These are phyloP conservation scores for Moniliophthora roreri DNA, from an alignment of 1,284 basidiomycete species.

Conservation along the genomic window DNA sequence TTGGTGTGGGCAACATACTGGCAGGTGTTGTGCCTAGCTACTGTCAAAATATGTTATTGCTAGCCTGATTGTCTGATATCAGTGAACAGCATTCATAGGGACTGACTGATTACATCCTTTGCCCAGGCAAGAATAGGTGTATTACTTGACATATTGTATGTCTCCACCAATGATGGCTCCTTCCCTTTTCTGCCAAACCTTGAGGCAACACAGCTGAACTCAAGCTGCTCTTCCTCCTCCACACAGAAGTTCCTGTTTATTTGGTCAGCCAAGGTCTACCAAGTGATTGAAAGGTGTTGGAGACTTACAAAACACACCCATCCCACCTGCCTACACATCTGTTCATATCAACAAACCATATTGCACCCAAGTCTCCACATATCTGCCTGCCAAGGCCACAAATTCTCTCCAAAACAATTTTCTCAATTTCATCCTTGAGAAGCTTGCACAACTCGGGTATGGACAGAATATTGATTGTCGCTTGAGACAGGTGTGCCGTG, in stretches of 20 bases:
- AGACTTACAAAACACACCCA: slow-evolving; percentile 66
- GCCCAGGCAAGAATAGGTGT: slow-evolving; percentile 51
- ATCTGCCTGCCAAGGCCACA: slow-evolving; percentile 63
- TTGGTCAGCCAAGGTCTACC: background rate
- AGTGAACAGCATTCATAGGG: no score
- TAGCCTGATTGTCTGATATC: no score
- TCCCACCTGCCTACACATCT: slow-evolving; percentile 80
- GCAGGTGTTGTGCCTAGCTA: no score
- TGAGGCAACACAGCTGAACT: slow-evolving; percentile 57
- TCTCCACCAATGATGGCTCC: slow-evolving; percentile 39
- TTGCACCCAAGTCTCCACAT: slow-evolving; percentile 55
- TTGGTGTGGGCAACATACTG: no score
- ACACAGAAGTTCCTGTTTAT: slow-evolving; percentile 62
- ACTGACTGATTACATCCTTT: slow-evolving; percentile 40
- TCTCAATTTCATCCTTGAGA: slow-evolving; percentile 72
- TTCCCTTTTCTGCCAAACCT: slow-evolving; percentile 41
- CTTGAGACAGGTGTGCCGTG: slow-evolving; percentile 72
- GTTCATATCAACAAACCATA: slow-evolving; percentile 76
- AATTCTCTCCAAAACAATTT: slow-evolving; percentile 62
- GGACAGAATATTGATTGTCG: slow-evolving; percentile 67
- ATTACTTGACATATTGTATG: slow-evolving; percentile 34
- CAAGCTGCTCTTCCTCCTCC: slow-evolving; percentile 45
- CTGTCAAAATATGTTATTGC: no score
- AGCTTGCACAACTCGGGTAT: slow-evolving; percentile 73
- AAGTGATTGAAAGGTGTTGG: background rate